Conservation (phyloP, 148 eudicot species). For the Drosera capensis region DNA sequence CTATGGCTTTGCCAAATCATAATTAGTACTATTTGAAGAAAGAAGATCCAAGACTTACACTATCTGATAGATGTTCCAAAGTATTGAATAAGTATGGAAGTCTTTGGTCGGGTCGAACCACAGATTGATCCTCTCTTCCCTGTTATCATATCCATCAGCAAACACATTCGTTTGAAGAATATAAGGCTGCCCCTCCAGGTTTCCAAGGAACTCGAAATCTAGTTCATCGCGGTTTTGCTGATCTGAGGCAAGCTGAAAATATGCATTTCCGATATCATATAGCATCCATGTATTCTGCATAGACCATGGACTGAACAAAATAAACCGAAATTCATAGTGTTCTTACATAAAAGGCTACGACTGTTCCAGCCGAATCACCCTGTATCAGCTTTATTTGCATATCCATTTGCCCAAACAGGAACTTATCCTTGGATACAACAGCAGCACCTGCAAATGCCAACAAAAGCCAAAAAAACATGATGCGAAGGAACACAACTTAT, state of each 20-base stretch:
- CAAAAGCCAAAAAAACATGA: background rate
- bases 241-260: slow-evolving; percentile 46
- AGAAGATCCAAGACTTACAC: slow-evolving; percentile 35
- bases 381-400: slow-evolving; percentile 73
- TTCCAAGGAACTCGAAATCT: slow-evolving; percentile 70
- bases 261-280: too few relatives aligned
- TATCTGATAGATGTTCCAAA: slow-evolving; percentile 72
- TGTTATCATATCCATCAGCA: slow-evolving; percentile 48
- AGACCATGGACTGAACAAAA: background rate
- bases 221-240: slow-evolving; percentile 57
- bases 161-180: slow-evolving; percentile 71
- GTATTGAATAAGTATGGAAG: slow-evolving; percentile 71
- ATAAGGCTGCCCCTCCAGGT: slow-evolving; percentile 51
- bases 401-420: slow-evolving; percentile 73
- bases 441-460: slow-evolving; percentile 32
- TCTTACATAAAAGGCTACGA: slow-evolving; percentile 71
- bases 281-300: background rate
- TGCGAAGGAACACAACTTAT: too few relatives aligned
- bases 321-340: background rate
- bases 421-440: slow-evolving; percentile 68
- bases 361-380: slow-evolving; percentile 78
- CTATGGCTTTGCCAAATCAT: background rate
- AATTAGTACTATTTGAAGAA: background rate
- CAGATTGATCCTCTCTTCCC: slow-evolving; percentile 54
- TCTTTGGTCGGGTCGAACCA: slow-evolving; percentile 87